These are phyloP conservation scores for Clonostachys solani DNA, from an alignment of 2,329 filamentous ascomycete species.

Conservation along the genomic window DNA sequence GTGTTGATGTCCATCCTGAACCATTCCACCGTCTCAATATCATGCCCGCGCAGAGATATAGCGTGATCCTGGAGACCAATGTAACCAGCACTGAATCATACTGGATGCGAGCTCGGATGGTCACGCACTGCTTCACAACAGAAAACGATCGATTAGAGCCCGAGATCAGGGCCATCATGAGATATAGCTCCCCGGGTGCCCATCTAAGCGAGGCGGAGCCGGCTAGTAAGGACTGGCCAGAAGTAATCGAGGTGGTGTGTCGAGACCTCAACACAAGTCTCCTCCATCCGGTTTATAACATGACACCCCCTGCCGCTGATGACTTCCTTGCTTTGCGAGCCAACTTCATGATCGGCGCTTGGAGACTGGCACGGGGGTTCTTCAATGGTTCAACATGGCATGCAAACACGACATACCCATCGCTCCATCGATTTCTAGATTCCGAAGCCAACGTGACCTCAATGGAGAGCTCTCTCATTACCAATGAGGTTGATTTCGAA, in stretches of 20 bases:
- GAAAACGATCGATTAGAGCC: constrained; percentile 20
- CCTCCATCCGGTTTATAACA: constrained; percentile 30
- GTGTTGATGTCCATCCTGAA: constrained; percentile 45
- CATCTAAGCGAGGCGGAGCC: constrained; percentile 9
- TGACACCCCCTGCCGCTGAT: constrained; percentile 30
- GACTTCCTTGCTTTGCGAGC: constrained; percentile 39
- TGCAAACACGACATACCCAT: constrained; percentile 25
- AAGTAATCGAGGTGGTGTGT: constrained; percentile 41
- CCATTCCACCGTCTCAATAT: constrained; percentile 47
- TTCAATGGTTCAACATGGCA: constrained; percentile 49
- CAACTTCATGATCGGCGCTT: constrained; percentile 51
- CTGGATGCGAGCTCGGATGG: constrained; percentile 48
- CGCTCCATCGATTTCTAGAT: constrained; percentile 27
- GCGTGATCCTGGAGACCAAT: constrained; percentile 39
- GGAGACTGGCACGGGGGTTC: constrained; percentile 47
- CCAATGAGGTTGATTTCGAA: not conserved
- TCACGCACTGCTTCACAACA: constrained; percentile 29
- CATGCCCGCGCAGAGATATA: constrained; percentile 39
- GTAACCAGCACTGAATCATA: constrained; percentile 47
- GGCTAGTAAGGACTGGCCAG: constrained; percentile 42
- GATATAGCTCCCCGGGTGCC: constrained; percentile 11
- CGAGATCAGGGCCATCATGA: constrained; percentile 21
- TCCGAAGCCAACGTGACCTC: constrained; percentile 5
- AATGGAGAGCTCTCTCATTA: constrained; percentile 28
- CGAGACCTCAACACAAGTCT: constrained; percentile 47